Evolutionary conservation across 148 eudicot genomes (phyloP).

Genomic region (Chenopodium formosanum): DNA sequence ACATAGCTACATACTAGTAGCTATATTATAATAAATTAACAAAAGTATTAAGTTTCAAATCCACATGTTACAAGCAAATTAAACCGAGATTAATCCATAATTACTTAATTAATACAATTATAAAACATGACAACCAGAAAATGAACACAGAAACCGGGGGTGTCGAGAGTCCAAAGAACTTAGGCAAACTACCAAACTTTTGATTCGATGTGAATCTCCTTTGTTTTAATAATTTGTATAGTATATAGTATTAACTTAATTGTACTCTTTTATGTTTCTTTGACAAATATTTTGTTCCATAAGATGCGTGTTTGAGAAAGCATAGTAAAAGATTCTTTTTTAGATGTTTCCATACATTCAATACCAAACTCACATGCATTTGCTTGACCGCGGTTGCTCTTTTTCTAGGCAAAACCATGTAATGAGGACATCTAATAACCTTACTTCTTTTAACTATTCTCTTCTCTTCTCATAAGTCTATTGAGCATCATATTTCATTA

Average conservation of each 20-base stretch:
- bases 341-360: slow-evolving; percentile 29
- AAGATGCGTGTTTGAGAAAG: slow-evolving; percentile 13
- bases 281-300: slow-evolving; percentile 16
- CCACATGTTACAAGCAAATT: background rate
- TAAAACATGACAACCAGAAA: slow-evolving; percentile 6
- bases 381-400: slow-evolving; percentile 26
- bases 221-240: background rate
- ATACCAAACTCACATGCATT: slow-evolving; percentile 31
- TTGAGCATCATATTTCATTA: too few species aligned
- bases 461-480: too few species aligned
- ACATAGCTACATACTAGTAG: background rate
- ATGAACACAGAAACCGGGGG: background rate
- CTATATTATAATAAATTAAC: too few species aligned
- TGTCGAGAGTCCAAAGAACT: slow-evolving; percentile 29
- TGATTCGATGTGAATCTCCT: slow-evolving; percentile 25
- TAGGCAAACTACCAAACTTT: slow-evolving; percentile 33
- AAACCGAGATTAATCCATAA: background rate
- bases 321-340: slow-evolving; percentile 20
- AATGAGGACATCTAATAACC: slow-evolving; percentile 13
- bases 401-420: slow-evolving; percentile 26
- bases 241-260: background rate
- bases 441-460: background rate
- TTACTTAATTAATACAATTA: background rate
- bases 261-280: slow-evolving; percentile 6
- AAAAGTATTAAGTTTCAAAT: background rate